Conservation (phyloP, 306 rosid species). For the Gastrolobium villosum region DNA sequence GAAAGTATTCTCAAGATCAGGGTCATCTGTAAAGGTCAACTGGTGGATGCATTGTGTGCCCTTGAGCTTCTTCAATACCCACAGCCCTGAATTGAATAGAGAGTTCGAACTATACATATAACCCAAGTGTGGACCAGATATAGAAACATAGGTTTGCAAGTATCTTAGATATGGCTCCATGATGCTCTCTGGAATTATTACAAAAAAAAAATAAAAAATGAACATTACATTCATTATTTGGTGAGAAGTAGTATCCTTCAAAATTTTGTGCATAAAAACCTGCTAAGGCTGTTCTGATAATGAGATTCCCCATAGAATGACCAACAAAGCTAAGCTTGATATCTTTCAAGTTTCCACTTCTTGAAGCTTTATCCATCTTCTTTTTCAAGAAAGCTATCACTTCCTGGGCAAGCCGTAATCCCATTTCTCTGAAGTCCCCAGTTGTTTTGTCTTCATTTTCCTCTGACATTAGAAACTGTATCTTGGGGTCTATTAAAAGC, state of each 20-base stretch:
- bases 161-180: conserved; percentile 89
- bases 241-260: conserved; percentile 29
- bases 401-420: conserved; percentile 90
- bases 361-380: conserved; percentile 86
- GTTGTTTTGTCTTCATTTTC: conserved; percentile 92
- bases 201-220: neutral
- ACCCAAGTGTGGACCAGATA: conserved; percentile 99
- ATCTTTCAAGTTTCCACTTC: conserved; percentile 65
- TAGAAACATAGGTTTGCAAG: conserved; percentile 85
- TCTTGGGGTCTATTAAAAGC: conserved; percentile 93
- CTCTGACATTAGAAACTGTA: conserved; percentile 92
- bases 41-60: conserved; percentile 95
- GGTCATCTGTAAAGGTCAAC: conserved; percentile 92
- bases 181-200: conserved; percentile 77
- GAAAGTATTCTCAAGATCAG: conserved; percentile 89
- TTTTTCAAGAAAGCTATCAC: conserved; percentile 80
- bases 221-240: conserved; percentile 16
- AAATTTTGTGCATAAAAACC: conserved; percentile 56
- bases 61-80: conserved; percentile 95
- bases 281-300: conserved; percentile 86
- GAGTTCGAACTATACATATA: conserved; percentile 95
- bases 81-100: conserved; percentile 91
- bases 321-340: conserved; percentile 95
- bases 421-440: conserved; percentile 97
- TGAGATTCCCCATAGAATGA: conserved; percentile 96